Percentiles rank a stretch among this genome's conserved stretches.
phyloP scores from a whole-genome alignment of 805 yeast species.

The Ogataea minuta region DNA sequence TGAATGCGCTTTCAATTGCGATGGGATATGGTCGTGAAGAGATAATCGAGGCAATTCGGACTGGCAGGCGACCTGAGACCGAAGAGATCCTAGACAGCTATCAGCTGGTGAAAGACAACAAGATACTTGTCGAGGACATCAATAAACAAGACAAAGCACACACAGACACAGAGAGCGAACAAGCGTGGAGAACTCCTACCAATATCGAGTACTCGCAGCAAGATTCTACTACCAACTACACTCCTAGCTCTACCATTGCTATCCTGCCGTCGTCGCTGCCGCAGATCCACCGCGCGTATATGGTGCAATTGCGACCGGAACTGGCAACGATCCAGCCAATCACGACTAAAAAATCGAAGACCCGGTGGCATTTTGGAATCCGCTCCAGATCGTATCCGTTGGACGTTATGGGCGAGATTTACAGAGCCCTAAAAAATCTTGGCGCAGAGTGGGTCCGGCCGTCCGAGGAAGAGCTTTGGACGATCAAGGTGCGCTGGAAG shows the following conservation, averaged over 20 bases:
- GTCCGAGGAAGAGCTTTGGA: conserved; percentile 93
- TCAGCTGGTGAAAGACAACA: conserved; percentile 76
- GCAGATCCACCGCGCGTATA: conserved; percentile 88
- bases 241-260: conserved; percentile 81
- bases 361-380: conserved; percentile 98
- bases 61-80: conserved; percentile 42
- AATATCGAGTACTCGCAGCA: conserved; percentile 28
- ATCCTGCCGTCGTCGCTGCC: conserved; percentile 93
- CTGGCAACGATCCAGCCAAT: conserved; percentile 42
- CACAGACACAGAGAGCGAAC: conserved; percentile 10
- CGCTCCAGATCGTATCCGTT: conserved; percentile 93
- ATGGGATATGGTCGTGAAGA: conserved; percentile 91
- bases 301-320: conserved; percentile 49
- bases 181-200: conserved; percentile 33
- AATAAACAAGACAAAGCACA: conserved; percentile 35
- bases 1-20: conserved; percentile 68
- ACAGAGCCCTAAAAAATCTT: conserved; percentile 85
- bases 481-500: conserved; percentile 92
- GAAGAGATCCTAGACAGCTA: conserved; percentile 88
- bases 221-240: conserved; percentile 37
- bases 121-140: conserved; percentile 63
- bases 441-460: conserved; percentile 99
- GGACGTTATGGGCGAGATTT: conserved; percentile 98
- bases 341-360: conserved; percentile 77
- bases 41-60: conserved; percentile 60